Percentiles rank a stretch among this genome's conserved stretches.
phyloP scores from a whole-genome alignment of 257 asterid species.

The Lantana camara region DNA sequence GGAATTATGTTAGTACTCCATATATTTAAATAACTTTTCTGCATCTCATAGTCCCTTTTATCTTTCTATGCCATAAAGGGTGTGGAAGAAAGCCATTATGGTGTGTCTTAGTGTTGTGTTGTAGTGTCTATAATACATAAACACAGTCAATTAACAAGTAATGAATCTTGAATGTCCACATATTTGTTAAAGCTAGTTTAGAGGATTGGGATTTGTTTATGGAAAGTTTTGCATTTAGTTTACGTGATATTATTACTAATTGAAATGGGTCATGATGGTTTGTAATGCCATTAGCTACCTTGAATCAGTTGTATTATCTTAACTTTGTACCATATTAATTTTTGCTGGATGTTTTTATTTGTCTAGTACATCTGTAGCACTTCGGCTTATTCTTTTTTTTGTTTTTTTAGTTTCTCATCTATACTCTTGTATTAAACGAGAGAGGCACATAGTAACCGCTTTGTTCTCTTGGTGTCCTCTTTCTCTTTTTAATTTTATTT shows the following conservation, averaged over 20 bases:
- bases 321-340: neutral
- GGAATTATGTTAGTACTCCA: conserved; percentile 3
- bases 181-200: neutral
- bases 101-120: neutral
- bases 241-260: neutral
- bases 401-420: neutral
- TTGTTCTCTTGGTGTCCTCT: too few species aligned
- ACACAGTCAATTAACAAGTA: neutral
- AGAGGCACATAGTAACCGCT: too few species aligned
- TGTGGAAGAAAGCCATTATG: neutral
- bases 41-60: neutral
- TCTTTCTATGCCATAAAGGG: neutral
- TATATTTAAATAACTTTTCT: neutral
- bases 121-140: too few species aligned
- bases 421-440: too few species aligned
- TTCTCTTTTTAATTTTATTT: too few species aligned
- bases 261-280: conserved; percentile 3
- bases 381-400: neutral
- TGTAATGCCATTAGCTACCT: neutral
- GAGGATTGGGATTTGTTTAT: neutral
- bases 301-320: conserved; percentile 3
- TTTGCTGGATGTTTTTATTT: neutral
- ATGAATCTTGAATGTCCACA: conserved; percentile 6
- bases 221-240: conserved; percentile 3
- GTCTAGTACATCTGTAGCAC: neutral